Conservation (phyloP, 2,329 filamentous ascomycete species). For the Pyrenophora tritici-repentis region DNA sequence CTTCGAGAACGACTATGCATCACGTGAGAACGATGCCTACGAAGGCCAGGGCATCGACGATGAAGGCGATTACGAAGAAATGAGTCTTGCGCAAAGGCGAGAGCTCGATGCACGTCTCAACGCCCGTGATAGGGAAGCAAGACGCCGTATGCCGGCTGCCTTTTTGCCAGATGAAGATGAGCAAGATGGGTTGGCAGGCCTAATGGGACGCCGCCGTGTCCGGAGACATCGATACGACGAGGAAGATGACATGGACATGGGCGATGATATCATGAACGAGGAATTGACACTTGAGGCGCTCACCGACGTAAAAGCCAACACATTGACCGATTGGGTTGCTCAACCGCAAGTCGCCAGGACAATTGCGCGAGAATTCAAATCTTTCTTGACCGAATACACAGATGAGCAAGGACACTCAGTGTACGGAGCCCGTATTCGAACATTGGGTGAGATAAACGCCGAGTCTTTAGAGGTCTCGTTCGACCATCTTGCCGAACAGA, state of each 20-base stretch:
- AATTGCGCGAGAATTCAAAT: conserved; percentile 95
- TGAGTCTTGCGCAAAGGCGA: conserved; percentile 69
- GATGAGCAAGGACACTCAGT: conserved; percentile 88
- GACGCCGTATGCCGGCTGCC: conserved; percentile 69
- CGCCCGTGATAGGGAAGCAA: conserved; percentile 72
- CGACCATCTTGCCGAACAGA: conserved; percentile 85
- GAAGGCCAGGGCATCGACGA: conserved; percentile 76
- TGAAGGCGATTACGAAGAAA: conserved; percentile 75
- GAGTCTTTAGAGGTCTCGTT: conserved; percentile 97
- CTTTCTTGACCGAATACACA: conserved; percentile 93
- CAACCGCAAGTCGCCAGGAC: conserved; percentile 88
- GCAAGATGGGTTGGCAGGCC: conserved; percentile 80
- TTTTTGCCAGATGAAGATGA: conserved; percentile 84
- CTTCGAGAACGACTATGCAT: conserved; percentile 66
- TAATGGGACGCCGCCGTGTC: conserved; percentile 82
- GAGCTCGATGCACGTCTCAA: conserved; percentile 74
- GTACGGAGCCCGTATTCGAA: conserved; percentile 91
- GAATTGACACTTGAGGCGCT: conserved; percentile 91
- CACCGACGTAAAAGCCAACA: conserved; percentile 89
- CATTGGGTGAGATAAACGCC: conserved; percentile 94
- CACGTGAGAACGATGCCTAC: conserved; percentile 63
- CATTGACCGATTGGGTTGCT: conserved; percentile 92
- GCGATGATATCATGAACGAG: conserved; percentile 91
- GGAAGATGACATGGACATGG: conserved; percentile 88
- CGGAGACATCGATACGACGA: conserved; percentile 92